Evolutionary conservation across 306 rosid species (phyloP), one percentile per base, ranked within the genome.

Genomic region (Albizia julibrissin): DNA sequence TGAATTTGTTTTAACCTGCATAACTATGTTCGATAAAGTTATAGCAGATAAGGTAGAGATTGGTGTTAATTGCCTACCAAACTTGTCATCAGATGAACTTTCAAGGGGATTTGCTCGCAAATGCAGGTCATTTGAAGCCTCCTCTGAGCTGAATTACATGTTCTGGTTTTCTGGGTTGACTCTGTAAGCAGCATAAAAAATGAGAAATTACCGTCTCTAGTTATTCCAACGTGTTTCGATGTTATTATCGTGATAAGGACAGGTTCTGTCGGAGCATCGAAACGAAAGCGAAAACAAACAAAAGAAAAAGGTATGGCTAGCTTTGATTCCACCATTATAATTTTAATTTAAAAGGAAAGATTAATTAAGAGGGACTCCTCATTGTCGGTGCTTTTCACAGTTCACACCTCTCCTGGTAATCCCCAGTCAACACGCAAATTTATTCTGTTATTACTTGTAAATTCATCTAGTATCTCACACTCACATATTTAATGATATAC

Each of bases 241-340:
- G 74, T 39, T n/a, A 39, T 13, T 21, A 2, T 40, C 22, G 12
- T 40, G 52, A 68, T 22, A 19, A 43, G 43, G 44, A 4, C 33
- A 69, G 50, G 33, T 10, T 37, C 26, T 69, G 19, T n/a, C 50
- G 50, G 31, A n/a, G 31, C 27, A n/a, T 40, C 10, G 26, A n/a
- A 69, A 22, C 27, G 74, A 69, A 39, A 69, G 16, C 47, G 34
- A 27, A 39, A 39, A 39, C 8, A 3, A 69, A 39, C 49, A 69
- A 37, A 59, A 61, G 54, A 42, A 43, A 76, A 62, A 27, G 29
- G 33, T 8, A 58, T 31, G 5, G 73, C 44, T 44, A 58, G 42
- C 18, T 69, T 70, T 47, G 59, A 46, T 77, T 83, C 78, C 74
- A 70, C 69, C 79, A 34, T 27, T 12, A 58, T 56, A 54, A 39